These are phyloP conservation scores for Coccomyxa subellipsoidea DNA, from an alignment of 163 green algal genomes.

Conservation along the genomic window DNA sequence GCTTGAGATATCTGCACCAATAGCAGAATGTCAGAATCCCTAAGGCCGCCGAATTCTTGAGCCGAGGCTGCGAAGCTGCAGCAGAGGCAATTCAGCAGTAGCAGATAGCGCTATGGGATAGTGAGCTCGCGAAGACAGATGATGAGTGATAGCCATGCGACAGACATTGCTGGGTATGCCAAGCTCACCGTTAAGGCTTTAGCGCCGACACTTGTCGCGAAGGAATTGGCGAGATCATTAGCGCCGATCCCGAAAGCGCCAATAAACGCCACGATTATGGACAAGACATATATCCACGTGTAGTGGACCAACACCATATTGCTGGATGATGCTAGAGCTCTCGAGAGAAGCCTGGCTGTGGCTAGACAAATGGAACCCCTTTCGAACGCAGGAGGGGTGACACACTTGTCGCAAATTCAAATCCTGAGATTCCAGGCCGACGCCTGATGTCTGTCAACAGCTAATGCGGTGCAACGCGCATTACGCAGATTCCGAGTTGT, in stretches of 20 bases:
- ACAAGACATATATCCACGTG: background rate
- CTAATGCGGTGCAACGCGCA: too few species aligned
- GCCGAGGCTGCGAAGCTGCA: too few species aligned
- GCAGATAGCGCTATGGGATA: too few species aligned
- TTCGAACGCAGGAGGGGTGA: background rate
- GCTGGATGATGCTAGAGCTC: background rate
- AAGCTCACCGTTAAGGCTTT: slow-evolving; percentile 7
- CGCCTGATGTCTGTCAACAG: too few species aligned
- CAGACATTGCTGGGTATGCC: background rate
- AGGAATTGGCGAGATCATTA: background rate
- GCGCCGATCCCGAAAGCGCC: background rate
- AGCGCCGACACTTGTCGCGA: background rate
- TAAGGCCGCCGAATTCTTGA: too few species aligned
- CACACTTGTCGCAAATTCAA: too few species aligned
- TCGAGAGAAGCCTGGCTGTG: background rate
- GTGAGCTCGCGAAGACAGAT: too few species aligned
- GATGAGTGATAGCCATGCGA: too few species aligned
- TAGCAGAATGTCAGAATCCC: too few species aligned
- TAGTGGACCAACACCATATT: background rate
- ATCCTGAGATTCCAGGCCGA: too few species aligned
- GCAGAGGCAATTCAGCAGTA: too few species aligned
- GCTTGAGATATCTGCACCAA: slow-evolving; percentile 2
- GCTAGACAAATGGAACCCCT: background rate
- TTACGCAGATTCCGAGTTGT: too few species aligned
- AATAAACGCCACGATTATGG: background rate